Base-by-base conservation (phyloP, 1,284 basidiomycete species). In the Rhodofomes roseus region DNA sequence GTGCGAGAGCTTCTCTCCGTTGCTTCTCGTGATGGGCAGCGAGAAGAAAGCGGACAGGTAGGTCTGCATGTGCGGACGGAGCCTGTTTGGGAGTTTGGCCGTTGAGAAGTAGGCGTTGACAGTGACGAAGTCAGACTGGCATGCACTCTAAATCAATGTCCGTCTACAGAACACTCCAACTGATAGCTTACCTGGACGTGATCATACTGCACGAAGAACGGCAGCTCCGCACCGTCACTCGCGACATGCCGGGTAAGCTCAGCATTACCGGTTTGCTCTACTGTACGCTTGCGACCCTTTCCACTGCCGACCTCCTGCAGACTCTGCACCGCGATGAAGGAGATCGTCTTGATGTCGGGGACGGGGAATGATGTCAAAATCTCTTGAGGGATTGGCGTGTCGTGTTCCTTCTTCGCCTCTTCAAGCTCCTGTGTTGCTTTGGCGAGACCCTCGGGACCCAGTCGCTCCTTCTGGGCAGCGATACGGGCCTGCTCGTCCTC, bases 241-340 rank as follows among this genome's bases (percentile, higher is more conserved):
- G 87, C 81, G 48, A 99, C 78, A 69, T 93, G 84, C 57, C 79
- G 78, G 62, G 84, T 80, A 20, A 98, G 76, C 23, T 75, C 66
- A 14, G 58, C 56, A 56, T 71, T 66, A 63, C 64, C 63, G 9
- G 61, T 60, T 56, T 62, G 64, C 23, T 61, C 54, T 5, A 60
- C 51, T 1, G 61, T 69, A 68, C 51, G 71, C 70, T 56, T 70
- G 66, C 63, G 69, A 60, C 52, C 73, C 56, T 84, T 74, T 18
- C 82, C 81, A 52, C 72, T 75, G 37, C 83, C 84, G 29, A 76
- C 72, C 68, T 92, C 86, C 70, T 89, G 89, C 18, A 84, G 73
- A 61, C 88, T 96, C 67, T 95, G 86, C 2, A 99, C 95, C 0
- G 92, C 87, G 60, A 99, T 96, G 95, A 96, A 99, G 6, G 90